Percentiles rank a stretch among this genome's conserved stretches.
Conservation (phyloP, 306 rosid genomes). For the Vicia faba region DNA sequence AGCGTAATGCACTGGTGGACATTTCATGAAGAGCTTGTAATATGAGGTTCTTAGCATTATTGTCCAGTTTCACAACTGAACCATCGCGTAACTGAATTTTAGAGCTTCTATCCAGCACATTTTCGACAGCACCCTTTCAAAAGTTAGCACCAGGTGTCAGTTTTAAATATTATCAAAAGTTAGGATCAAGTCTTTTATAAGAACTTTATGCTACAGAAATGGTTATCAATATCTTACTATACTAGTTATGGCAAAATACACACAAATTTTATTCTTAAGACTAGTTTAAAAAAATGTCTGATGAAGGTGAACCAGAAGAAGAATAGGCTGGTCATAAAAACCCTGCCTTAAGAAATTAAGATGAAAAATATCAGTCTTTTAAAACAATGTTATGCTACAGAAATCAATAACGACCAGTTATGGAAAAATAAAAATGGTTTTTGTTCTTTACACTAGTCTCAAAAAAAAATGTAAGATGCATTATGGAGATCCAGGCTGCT, state of each 20-base stretch:
- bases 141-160: conserved; percentile 35
- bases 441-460: neutral
- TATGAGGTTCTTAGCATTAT: conserved; percentile 53
- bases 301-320: neutral
- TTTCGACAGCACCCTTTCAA: conserved; percentile 88
- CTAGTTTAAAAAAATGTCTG: conserved; percentile 3
- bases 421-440: neutral
- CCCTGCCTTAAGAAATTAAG: conserved; percentile 6
- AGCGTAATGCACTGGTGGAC: conserved; percentile 88
- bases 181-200: neutral
- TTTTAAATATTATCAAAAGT: conserved; percentile 1
- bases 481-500: neutral
- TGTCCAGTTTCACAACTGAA: conserved; percentile 60
- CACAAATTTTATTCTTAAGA: neutral
- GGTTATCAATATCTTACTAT: neutral
- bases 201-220: conserved; percentile 1
- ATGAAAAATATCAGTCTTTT: conserved; percentile 1
- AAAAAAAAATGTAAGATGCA: neutral
- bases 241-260: neutral
- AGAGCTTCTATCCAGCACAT: conserved; percentile 79
- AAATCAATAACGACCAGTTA: conserved; percentile 10
- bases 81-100: conserved; percentile 76
- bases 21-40: conserved; percentile 73
- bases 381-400: neutral
- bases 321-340: neutral